These are phyloP conservation scores for Populus tomentosa DNA, from an alignment of 441 rosid species.

Conservation along the genomic window DNA sequence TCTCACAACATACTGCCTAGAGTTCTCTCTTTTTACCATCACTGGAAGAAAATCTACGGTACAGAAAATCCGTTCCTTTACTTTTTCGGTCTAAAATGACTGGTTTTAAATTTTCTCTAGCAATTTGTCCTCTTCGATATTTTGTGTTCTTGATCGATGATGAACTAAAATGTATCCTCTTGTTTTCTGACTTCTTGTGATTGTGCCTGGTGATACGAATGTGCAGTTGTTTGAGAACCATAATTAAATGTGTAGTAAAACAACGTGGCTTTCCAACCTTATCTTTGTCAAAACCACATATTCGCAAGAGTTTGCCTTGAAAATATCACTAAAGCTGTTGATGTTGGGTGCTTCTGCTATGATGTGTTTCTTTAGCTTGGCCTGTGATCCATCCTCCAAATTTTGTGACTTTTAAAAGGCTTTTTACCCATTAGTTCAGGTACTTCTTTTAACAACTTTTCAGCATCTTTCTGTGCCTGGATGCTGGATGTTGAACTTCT, in stretches of 20 bases:
- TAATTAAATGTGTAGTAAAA: background rate
- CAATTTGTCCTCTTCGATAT: background rate
- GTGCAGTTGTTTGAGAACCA: background rate
- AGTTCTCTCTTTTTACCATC: conserved; percentile 89
- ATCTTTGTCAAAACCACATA: background rate
- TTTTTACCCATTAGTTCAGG: conserved; percentile 27
- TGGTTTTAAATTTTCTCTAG: background rate
- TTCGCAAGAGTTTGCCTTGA: background rate
- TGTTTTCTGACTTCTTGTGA: background rate
- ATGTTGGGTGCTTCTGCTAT: conserved; percentile 20
- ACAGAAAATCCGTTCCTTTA: background rate
- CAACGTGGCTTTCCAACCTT: background rate
- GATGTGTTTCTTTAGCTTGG: conserved; percentile 10
- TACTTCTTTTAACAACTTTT: conserved; percentile 29
- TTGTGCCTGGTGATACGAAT: background rate
- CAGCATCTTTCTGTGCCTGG: conserved; percentile 35
- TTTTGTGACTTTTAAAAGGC: conserved; percentile 26
- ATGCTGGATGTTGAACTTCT: conserved; percentile 44
- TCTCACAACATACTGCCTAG: conserved; percentile 93
- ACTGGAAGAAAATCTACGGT: conserved; percentile 98
- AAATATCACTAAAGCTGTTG: conserved; percentile 17
- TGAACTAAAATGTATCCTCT: background rate
- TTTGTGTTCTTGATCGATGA: background rate
- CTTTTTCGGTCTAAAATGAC: background rate
- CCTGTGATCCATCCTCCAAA: conserved; percentile 27